These are phyloP conservation scores for Plantago coronopus DNA, from an alignment of 305 asterid genomes.

Conservation along the genomic window DNA sequence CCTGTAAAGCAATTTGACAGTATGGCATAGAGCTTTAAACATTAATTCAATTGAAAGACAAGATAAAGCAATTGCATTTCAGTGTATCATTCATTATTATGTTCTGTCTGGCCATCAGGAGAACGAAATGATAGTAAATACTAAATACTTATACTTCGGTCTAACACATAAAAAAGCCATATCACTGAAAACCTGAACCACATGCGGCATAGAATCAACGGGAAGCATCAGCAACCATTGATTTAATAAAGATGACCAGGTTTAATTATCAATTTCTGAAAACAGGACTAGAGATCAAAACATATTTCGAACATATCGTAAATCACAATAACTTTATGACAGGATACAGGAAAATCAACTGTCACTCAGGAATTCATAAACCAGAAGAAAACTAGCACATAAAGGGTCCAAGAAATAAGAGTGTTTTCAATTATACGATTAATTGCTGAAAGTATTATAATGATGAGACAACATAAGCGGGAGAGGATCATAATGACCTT, in stretches of 20 bases:
- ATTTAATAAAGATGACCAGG: background rate
- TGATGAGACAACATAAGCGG: conserved; percentile 11
- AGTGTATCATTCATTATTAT: too few relatives aligned
- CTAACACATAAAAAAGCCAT: too few relatives aligned
- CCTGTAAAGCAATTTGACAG: conserved; percentile 47
- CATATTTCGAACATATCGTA: background rate
- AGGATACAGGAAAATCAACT: too few relatives aligned
- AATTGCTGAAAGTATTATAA: conserved; percentile 16
- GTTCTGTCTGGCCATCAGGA: too few relatives aligned
- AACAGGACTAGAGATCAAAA: background rate
- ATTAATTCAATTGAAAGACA: conserved; percentile 7
- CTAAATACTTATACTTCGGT: too few relatives aligned
- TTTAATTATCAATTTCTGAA: background rate
- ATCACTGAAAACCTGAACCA: too few relatives aligned
- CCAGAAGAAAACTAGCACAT: background rate
- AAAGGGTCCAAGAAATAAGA: conserved; percentile 9
- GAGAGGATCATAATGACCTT: conserved; percentile 48
- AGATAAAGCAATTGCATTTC: background rate
- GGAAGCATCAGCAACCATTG: too few relatives aligned
- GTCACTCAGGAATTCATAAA: too few relatives aligned
- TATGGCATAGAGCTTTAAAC: conserved; percentile 1
- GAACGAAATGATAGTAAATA: too few relatives aligned
- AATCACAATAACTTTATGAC: too few relatives aligned
- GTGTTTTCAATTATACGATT: conserved; percentile 7
- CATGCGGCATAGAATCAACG: too few relatives aligned